phyloP scores from a whole-genome alignment of 306 rosid species.

The Medicago lupulina region DNA sequence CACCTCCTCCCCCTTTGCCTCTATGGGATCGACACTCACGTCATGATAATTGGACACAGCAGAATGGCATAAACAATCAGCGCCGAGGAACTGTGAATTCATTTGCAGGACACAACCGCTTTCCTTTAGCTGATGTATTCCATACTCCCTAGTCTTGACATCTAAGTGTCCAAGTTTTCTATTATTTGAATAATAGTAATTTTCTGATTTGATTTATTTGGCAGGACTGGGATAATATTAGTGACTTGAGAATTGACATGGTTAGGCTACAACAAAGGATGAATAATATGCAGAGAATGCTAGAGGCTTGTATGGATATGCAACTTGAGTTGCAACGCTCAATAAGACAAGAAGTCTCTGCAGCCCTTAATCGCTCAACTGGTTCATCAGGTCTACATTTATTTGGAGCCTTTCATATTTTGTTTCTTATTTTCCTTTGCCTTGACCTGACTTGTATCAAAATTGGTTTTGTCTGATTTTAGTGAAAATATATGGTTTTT shows the following conservation, averaged over 20 bases:
- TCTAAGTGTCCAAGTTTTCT: slow-evolving; percentile 13
- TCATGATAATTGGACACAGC: slow-evolving; percentile 75
- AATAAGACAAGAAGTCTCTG: slow-evolving; percentile 93
- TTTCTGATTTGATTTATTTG: slow-evolving; percentile 18
- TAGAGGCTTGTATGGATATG: slow-evolving; percentile 99
- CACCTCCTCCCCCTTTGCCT: slow-evolving; percentile 67
- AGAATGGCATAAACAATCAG: slow-evolving; percentile 65
- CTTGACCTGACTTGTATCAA: slow-evolving; percentile 4
- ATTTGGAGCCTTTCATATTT: background rate
- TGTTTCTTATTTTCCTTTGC: slow-evolving; percentile 6
- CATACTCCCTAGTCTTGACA: slow-evolving; percentile 26
- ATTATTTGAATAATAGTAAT: background rate
- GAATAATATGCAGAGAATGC: slow-evolving; percentile 91
- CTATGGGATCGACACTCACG: slow-evolving; percentile 73
- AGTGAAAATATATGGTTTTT: background rate
- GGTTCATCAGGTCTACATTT: slow-evolving; percentile 65
- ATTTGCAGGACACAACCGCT: slow-evolving; percentile 42
- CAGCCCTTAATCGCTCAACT: slow-evolving; percentile 84
- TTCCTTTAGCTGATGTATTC: slow-evolving; percentile 45
- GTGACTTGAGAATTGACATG: slow-evolving; percentile 96
- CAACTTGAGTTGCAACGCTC: slow-evolving; percentile 98
- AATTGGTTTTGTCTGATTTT: background rate
- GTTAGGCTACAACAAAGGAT: slow-evolving; percentile 93
- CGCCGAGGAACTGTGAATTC: slow-evolving; percentile 73
- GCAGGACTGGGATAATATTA: slow-evolving; percentile 90